Evolutionary conservation across 2,329 filamentous ascomycete genomes (phyloP).

Genomic region (Arachnopeziza araneosa): DNA sequence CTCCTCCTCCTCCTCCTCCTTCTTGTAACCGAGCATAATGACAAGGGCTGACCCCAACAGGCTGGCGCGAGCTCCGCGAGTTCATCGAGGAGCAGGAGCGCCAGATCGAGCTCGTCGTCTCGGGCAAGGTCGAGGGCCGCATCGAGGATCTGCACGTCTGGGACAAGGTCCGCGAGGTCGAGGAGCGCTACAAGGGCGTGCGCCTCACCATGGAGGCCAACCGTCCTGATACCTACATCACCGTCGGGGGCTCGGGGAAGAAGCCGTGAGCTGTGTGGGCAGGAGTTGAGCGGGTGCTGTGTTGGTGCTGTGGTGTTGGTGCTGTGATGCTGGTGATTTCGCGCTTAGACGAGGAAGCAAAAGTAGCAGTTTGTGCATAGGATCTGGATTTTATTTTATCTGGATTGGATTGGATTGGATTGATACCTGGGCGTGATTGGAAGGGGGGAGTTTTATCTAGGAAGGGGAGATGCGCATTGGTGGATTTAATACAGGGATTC

Average conservation of each 20-base stretch:
- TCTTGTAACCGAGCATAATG: not conserved
- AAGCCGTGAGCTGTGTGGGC: no score
- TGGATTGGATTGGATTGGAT: no score
- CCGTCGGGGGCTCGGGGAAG: not conserved
- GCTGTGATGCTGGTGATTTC: no score
- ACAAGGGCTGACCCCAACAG: not conserved
- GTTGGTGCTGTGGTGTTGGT: no score
- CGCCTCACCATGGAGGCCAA: conserved; percentile 39
- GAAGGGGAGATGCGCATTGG: no score
- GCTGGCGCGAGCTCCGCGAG: conserved; percentile 41
- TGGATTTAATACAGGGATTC: no score
- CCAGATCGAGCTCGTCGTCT: conserved; percentile 35
- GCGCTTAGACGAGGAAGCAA: no score
- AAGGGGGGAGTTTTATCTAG: no score
- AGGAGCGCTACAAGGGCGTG: conserved; percentile 37
- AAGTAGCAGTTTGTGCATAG: no score
- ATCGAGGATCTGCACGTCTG: conserved; percentile 19
- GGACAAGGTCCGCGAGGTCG: conserved; percentile 11
- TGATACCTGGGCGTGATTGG: no score
- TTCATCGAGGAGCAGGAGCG: conserved; percentile 49
- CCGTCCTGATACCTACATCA: conserved; percentile 34
- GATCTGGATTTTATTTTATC: no score
- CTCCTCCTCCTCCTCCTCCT: not conserved
- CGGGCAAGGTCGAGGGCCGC: conserved; percentile 37
- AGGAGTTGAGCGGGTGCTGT: no score